Evolutionary conservation across 2,329 filamentous ascomycete species (phyloP), one percentile per base, ranked within the genome.

Genomic region (Talaromyces islandicus): DNA sequence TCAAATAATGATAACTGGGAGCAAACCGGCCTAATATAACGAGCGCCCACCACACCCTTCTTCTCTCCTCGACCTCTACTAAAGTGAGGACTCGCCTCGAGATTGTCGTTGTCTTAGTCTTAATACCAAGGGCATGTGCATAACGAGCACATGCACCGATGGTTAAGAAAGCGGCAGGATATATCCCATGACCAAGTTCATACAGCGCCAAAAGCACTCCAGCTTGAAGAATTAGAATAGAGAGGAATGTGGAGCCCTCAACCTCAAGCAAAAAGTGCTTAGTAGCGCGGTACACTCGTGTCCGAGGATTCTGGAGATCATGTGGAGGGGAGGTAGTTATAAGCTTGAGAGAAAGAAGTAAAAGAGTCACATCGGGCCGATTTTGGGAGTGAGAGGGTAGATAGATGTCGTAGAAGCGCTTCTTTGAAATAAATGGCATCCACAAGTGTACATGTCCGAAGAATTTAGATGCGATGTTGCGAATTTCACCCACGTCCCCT

Each of bases 31-130:
- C 65, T 19, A 71, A 53, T 27, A 69, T 68, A 1, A 70, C 32
- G 50, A 70, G 59, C 25, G 66, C 66, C 67, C 69, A 70, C 68
- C 68, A 70, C 2, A 64, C 62, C 24, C 68, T 65, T 32, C 63
- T 63, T 54, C 62, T 58, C 56, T 70, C 69, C 50, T 70, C 68
- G 7, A 64, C 56, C 27, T 67, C 64, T 21, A 66, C 61, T 59
- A 65, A 62, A n/a, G 62, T 64, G 32, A 62, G 50, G 14, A 57
- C 59, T 58, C 46, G 58, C 17, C 46, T 58, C 35, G 41, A 48
- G 24, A 41, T 60, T 46, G 24, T 32, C 9, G 50, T 29, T 21
- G 29, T 25, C 9, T 54, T 48, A 24, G 32, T 51, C 11, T 50
- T 55, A 24, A 59, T 50, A 21, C 57, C 57, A 4, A 59, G 21